Evolutionary conservation across 2,329 filamentous ascomycete species (phyloP).

Genomic region (Bisporella sp.): DNA sequence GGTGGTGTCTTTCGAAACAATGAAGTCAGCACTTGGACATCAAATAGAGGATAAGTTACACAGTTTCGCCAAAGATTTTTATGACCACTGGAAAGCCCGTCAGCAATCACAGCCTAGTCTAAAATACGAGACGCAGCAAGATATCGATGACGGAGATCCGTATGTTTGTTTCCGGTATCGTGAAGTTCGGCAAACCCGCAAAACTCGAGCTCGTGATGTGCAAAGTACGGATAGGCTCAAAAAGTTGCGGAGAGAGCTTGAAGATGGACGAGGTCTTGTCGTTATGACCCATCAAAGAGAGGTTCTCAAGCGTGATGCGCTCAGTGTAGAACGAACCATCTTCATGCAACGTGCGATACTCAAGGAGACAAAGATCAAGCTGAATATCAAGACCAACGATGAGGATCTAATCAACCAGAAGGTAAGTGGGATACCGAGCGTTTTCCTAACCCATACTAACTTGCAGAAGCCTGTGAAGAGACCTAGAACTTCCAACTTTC

Average conservation of each 20-base stretch:
- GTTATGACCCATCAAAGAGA: slow-evolving; percentile 75
- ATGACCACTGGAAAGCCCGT: slow-evolving; percentile 80
- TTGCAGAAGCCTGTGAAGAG: slow-evolving; percentile 59
- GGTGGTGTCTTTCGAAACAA: slow-evolving; percentile 68
- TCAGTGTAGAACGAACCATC: slow-evolving; percentile 67
- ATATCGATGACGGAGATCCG: slow-evolving; percentile 91
- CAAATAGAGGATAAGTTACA: slow-evolving; percentile 41
- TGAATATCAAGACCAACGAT: slow-evolving; percentile 87
- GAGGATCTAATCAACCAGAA: slow-evolving; percentile 94
- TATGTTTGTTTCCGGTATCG: slow-evolving; percentile 97
- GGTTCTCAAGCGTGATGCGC: slow-evolving; percentile 66
- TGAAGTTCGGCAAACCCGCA: slow-evolving; percentile 88
- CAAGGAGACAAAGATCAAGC: slow-evolving; percentile 80
- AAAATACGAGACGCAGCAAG: slow-evolving; percentile 91
- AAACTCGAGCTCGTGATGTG: slow-evolving; percentile 87
- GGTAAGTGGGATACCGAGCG: slow-evolving; percentile 42
- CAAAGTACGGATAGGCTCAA: slow-evolving; percentile 94
- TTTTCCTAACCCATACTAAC: slow-evolving; percentile 2
- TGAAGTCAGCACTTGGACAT: slow-evolving; percentile 59
- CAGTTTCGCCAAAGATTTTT: slow-evolving; percentile 66
- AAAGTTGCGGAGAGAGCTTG: slow-evolving; percentile 81
- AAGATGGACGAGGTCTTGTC: slow-evolving; percentile 78
- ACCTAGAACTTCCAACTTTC: slow-evolving; percentile 50
- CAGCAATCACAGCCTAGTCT: slow-evolving; percentile 65
- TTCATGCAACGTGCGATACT: slow-evolving; percentile 78